phyloP scores from a whole-genome alignment of 441 rosid genomes.

The Adansonia gregorii region DNA sequence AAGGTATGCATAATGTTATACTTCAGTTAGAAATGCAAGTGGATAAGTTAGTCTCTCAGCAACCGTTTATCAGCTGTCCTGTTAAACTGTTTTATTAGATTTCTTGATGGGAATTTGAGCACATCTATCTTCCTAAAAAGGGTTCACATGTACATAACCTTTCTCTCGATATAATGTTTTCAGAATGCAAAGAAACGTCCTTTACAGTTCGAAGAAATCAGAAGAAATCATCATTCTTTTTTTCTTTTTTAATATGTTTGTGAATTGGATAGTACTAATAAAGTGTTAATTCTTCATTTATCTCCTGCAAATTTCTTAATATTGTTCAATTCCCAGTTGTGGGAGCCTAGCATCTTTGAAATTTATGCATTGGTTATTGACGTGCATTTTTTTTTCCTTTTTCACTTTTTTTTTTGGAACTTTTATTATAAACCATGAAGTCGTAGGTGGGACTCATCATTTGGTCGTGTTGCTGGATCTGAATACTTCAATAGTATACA shows the following conservation, averaged over 20 bases:
- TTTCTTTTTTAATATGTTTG: constrained; percentile 1
- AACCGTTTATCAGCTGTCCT: constrained; percentile 4
- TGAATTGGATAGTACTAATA: not conserved
- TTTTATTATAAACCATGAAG: constrained; percentile 27
- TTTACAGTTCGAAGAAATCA: not conserved
- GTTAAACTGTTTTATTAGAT: not conserved
- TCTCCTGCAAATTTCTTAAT: not conserved
- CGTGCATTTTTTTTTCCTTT: constrained; percentile 26
- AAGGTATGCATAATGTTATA: constrained; percentile 3
- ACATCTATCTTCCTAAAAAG: not conserved
- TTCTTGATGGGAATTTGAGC: constrained; percentile 1
- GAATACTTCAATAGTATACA: constrained; percentile 71
- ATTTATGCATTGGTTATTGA: constrained; percentile 21
- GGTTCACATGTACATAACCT: not conserved
- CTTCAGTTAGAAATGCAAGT: not conserved
- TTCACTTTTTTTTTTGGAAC: constrained; percentile 13
- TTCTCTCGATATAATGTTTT: not conserved
- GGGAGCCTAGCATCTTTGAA: constrained; percentile 16
- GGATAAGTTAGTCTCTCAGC: not conserved
- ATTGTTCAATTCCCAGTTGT: constrained; percentile 5
- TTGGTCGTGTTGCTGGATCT: constrained; percentile 75
- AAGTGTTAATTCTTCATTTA: not conserved
- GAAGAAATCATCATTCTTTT: not conserved
- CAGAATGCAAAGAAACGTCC: not conserved
- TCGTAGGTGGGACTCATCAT: constrained; percentile 87